A percentile compares a stretch with the other conserved stretches of the same genome.
phyloP scores from a whole-genome alignment of 352 stramenopile genomes.

The Plasmopara viticola region DNA sequence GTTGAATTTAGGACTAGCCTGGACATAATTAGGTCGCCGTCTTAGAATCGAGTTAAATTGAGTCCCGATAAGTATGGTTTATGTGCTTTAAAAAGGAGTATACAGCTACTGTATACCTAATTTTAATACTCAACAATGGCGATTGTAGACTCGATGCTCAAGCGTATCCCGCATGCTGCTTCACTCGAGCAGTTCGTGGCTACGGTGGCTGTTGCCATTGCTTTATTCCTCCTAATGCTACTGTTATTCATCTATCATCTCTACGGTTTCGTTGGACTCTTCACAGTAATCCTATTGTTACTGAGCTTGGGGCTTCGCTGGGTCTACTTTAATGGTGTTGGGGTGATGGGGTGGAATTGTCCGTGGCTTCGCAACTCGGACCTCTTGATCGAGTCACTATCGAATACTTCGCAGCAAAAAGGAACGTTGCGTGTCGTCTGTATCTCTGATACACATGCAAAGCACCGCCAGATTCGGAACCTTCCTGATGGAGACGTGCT shows the following conservation, averaged over 20 bases:
- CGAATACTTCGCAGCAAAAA: constrained; percentile 35
- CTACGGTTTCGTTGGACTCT: constrained; percentile 20
- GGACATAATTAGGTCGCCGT: too few relatives aligned
- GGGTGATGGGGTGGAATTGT: constrained; percentile 47
- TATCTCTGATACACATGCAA: constrained; percentile 78
- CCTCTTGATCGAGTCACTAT: constrained; percentile 20
- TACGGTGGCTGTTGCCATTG: constrained; percentile 3
- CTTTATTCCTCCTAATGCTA: constrained; percentile 3
- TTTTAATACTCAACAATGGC: constrained; percentile 11
- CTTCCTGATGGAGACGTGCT: constrained; percentile 75
- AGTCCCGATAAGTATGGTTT: too few relatives aligned
- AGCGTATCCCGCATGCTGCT: constrained; percentile 39
- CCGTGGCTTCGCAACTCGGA: constrained; percentile 39
- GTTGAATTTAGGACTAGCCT: too few relatives aligned
- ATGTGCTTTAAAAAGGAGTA: too few relatives aligned
- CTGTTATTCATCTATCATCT: constrained; percentile 17
- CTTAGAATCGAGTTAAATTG: too few relatives aligned
- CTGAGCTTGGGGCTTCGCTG: constrained; percentile 29
- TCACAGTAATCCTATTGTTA: constrained; percentile 16
- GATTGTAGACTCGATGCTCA: constrained; percentile 19
- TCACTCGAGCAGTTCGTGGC: constrained; percentile 27
- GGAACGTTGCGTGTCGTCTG: constrained; percentile 68
- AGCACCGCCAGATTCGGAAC: constrained; percentile 53
- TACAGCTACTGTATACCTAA: too few relatives aligned
- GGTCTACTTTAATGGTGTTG: constrained; percentile 57